phyloP scores from a whole-genome alignment of 169 alveolate species.

The Eimeria falciformis region DNA sequence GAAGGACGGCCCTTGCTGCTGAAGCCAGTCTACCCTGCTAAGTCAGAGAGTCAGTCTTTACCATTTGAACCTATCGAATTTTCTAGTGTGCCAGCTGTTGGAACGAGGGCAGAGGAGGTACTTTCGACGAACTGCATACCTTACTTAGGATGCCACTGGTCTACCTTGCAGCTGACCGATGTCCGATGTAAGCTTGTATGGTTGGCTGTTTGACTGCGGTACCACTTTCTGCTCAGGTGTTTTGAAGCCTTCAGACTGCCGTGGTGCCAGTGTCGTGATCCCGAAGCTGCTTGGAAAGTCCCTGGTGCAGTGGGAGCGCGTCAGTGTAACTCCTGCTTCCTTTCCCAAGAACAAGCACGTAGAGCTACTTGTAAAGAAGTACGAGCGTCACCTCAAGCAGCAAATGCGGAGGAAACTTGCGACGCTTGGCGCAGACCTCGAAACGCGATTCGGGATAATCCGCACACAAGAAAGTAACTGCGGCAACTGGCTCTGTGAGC shows the following conservation, averaged over 20 bases:
- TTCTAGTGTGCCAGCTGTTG: too few species aligned
- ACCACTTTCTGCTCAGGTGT: not conserved
- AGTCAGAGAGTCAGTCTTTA: constrained; percentile 44
- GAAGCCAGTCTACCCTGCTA: constrained; percentile 56
- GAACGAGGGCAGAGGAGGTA: too few species aligned
- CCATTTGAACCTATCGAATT: not conserved
- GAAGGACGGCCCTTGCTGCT: constrained; percentile 63
- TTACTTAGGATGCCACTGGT: too few species aligned
- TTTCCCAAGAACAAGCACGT: constrained; percentile 81
- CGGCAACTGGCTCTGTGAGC: constrained; percentile 90
- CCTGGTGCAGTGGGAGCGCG: constrained; percentile 82
- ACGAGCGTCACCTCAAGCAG: constrained; percentile 79
- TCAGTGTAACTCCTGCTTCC: constrained; percentile 71
- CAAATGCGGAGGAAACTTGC: constrained; percentile 87
- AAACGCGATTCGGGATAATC: constrained; percentile 86
- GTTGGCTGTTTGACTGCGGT: too few species aligned
- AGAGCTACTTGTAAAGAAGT: constrained; percentile 81
- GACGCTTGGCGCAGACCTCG: constrained; percentile 85
- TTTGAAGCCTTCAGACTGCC: constrained; percentile 73
- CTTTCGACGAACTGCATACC: too few species aligned
- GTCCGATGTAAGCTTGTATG: too few species aligned
- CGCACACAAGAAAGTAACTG: constrained; percentile 89
- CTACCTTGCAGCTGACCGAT: too few species aligned
- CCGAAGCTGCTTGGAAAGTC: constrained; percentile 84
- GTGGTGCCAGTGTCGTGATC: constrained; percentile 73